Conservation (phyloP, 345 rosid genomes). For the Cardamine resedifolia region DNA sequence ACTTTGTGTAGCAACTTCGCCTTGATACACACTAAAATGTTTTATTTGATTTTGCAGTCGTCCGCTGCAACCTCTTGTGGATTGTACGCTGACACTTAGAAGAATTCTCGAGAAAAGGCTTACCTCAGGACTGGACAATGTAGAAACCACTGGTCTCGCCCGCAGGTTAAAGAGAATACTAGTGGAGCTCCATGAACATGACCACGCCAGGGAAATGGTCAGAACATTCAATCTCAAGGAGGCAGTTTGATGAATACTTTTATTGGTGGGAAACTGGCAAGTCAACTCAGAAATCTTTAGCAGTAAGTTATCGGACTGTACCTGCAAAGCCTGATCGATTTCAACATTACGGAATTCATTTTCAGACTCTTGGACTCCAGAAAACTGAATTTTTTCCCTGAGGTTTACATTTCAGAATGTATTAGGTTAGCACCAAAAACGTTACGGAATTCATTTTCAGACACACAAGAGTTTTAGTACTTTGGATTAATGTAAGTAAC, state of each 20-base stretch:
- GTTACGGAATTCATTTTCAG: constrained; percentile 4
- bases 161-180: constrained; percentile 82
- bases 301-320: constrained; percentile 1
- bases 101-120: constrained; percentile 61
- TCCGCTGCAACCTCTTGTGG: constrained; percentile 83
- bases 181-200: constrained; percentile 86
- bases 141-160: constrained; percentile 70
- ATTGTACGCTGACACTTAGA: constrained; percentile 53
- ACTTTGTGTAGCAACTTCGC: not conserved
- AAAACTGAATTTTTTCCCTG: not conserved
- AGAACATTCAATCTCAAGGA: constrained; percentile 73
- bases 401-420: constrained; percentile 7
- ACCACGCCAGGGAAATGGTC: constrained; percentile 68
- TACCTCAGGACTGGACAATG: constrained; percentile 48
- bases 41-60: constrained; percentile 45
- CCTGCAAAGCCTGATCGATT: constrained; percentile 1
- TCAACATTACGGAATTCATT: constrained; percentile 1
- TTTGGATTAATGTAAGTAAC: constrained; percentile 18
- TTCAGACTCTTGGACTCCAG: not conserved
- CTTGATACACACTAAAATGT: constrained; percentile 5
- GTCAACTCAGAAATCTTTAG: not conserved
- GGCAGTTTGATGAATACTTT: constrained; percentile 51
- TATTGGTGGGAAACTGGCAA: not conserved
- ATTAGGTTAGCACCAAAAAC: constrained; percentile 4
- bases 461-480: not conserved